These are phyloP conservation scores for Tuber borchii DNA, from an alignment of 495 filamentous ascomycete genomes.

Conservation along the genomic window DNA sequence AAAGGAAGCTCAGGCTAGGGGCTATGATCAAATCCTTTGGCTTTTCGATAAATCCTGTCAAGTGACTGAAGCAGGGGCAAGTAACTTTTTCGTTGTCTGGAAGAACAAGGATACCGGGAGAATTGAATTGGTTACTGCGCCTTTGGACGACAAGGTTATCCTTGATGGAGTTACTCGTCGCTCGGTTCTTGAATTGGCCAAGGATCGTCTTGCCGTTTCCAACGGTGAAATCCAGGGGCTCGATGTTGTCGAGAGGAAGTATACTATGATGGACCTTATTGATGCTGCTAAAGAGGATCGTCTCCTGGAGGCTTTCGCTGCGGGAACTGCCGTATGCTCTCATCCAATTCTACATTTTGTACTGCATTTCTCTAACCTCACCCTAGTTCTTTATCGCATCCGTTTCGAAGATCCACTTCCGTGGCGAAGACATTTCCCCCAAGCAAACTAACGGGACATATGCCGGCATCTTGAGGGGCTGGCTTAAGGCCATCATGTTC, in stretches of 20 bases:
- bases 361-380: constrained; percentile 11
- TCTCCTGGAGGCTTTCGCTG: constrained; percentile 75
- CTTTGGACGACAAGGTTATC: constrained; percentile 72
- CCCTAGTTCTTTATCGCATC: constrained; percentile 70
- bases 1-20: constrained; percentile 59
- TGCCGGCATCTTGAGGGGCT: constrained; percentile 64
- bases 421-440: constrained; percentile 60
- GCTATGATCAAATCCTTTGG: constrained; percentile 89
- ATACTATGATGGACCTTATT: constrained; percentile 71
- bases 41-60: constrained; percentile 66
- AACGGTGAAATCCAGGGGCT: constrained; percentile 50
- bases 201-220: constrained; percentile 50
- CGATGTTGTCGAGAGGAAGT: constrained; percentile 71
- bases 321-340: constrained; percentile 71
- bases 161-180: constrained; percentile 76
- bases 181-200: constrained; percentile 67
- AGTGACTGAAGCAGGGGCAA: constrained; percentile 87
- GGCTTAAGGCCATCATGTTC: constrained; percentile 80
- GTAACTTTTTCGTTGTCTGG: constrained; percentile 87
- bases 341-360: constrained; percentile 11
- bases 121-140: constrained; percentile 73
- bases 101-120: constrained; percentile 57
- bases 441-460: constrained; percentile 55
- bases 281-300: constrained; percentile 68
- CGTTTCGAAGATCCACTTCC: constrained; percentile 65